Conservation (phyloP, 2,329 filamentous ascomycete species). For the Diaporthe eres region DNA sequence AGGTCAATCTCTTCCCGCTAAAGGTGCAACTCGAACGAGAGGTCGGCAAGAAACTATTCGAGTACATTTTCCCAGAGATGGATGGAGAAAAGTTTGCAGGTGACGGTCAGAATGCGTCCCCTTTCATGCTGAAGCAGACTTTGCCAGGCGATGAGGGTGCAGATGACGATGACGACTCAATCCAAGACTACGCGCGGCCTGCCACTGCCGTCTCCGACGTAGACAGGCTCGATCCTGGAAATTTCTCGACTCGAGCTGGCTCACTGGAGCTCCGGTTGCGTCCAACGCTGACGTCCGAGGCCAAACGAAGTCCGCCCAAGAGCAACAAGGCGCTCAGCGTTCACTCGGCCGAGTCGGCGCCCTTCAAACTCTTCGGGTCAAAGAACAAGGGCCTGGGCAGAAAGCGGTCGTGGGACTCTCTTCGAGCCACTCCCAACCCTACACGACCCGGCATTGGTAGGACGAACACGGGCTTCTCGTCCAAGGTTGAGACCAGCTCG, state of each 20-base stretch:
- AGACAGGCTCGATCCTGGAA: constrained; percentile 56
- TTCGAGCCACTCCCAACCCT: constrained; percentile 58
- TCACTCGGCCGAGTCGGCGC: constrained; percentile 60
- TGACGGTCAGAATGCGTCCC: constrained; percentile 70
- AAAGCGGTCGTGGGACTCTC: constrained; percentile 71
- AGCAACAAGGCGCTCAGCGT: constrained; percentile 63
- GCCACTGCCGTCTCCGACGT: constrained; percentile 58
- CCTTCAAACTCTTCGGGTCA: constrained; percentile 66
- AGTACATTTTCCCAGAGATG: constrained; percentile 95
- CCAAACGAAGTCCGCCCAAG: constrained; percentile 52
- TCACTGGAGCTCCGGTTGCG: constrained; percentile 86
- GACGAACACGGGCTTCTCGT: constrained; percentile 61
- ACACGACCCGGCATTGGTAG: constrained; percentile 60
- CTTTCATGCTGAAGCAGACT: constrained; percentile 68
- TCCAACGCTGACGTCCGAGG: constrained; percentile 80
- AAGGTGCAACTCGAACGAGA: constrained; percentile 95
- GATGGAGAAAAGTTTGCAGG: constrained; percentile 63
- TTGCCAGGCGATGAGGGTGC: constrained; percentile 60
- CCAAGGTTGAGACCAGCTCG: constrained; percentile 54
- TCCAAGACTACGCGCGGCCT: constrained; percentile 43
- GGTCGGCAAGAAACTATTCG: constrained; percentile 91
- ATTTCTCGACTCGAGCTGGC: constrained; percentile 75
- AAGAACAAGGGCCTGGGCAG: constrained; percentile 61
- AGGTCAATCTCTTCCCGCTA: constrained; percentile 92
- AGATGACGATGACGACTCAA: constrained; percentile 59